Conservation (phyloP, 140 eudicot genomes). For the Flaveria floridana region DNA sequence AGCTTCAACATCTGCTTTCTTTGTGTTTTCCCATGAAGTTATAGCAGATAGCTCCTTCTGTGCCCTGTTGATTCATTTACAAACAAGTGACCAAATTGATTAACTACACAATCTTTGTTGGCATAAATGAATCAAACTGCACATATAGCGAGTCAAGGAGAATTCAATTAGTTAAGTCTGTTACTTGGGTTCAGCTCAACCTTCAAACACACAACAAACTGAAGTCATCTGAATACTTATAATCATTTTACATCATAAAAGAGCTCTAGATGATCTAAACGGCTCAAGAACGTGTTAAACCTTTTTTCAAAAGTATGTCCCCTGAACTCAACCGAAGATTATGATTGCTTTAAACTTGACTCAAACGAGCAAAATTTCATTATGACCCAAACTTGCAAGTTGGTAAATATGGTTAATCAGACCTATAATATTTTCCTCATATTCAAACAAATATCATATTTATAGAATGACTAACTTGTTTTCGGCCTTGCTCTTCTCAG, state of each 20-base stretch:
- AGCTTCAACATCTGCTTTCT: constrained; percentile 64
- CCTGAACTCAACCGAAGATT: neutral
- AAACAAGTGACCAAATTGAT: neutral
- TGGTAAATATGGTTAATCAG: neutral
- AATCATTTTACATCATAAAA: neutral
- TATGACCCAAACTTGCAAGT: neutral
- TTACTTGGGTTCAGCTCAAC: neutral
- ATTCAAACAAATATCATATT: constrained; percentile 12
- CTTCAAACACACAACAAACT: neutral
- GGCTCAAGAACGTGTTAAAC: neutral
- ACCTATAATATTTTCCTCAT: neutral
- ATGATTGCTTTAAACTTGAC: neutral
- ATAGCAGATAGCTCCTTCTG: constrained; percentile 61
- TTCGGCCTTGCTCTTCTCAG: constrained; percentile 61
- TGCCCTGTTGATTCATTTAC: constrained; percentile 53
- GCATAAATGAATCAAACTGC: neutral
- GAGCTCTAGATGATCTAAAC: neutral
- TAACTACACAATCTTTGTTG: constrained; percentile 3
- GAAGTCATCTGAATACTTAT: neutral
- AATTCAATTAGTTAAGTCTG: neutral
- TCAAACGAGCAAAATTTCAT: neutral
- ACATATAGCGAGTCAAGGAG: constrained; percentile 9
- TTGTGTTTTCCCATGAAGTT: constrained; percentile 77
- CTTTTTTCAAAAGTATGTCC: neutral
- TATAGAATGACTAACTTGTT: constrained; percentile 55